Base-by-base conservation (phyloP, 2,329 filamentous ascomycete species). In the Diaporthe sp. region DNA sequence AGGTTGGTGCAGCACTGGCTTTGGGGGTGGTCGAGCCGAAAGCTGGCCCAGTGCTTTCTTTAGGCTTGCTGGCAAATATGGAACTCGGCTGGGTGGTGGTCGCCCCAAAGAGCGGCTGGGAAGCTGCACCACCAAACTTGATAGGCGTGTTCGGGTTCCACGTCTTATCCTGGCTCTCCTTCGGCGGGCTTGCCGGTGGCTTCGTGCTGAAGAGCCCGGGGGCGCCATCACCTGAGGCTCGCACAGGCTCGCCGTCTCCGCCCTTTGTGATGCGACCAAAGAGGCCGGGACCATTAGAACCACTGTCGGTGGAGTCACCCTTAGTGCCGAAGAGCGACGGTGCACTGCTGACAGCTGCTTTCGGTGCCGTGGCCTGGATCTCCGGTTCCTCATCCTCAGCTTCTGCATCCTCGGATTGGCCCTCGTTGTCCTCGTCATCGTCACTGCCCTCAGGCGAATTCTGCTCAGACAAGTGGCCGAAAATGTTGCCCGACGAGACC, bases 401-500 rank as follows among this genome's bases (percentile, higher is more conserved):
- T 10, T 76, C 78, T 17, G 85, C 86, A 25, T 82, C 84, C 76
- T 87, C 84, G 4, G 81, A 86, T 55, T 86, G 83, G 75, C 85
- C 86, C 0, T 87, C 87, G 76, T 89, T 91, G 65, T 87, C 89
- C 81, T 89, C 90, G 60, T 86, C 86, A 49, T 86, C 84, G 1
- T 87, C 87, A 77, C 90, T 91, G 70, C 87, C 90, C 81, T 89
- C 89, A 55, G 87, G 84, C 19, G 88, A 89, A 78, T 89, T 90
- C 44, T 84, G 85, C 79, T 90, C 89, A 1, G 90, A 92, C 10
- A 92, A 85, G 78, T 92, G 89, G 34, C 87, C 88, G 79, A 93
- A 93, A 68, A 92, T 91, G 79, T 92, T 92, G 61, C 71, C 37
- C 49, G 79, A 72, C 1, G 78, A 17, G 12, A 78, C 51, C 72